Percentiles rank a stretch among this genome's conserved stretches.
phyloP scores from a whole-genome alignment of 129 eudicot species.

The Pittosporum tobira region DNA sequence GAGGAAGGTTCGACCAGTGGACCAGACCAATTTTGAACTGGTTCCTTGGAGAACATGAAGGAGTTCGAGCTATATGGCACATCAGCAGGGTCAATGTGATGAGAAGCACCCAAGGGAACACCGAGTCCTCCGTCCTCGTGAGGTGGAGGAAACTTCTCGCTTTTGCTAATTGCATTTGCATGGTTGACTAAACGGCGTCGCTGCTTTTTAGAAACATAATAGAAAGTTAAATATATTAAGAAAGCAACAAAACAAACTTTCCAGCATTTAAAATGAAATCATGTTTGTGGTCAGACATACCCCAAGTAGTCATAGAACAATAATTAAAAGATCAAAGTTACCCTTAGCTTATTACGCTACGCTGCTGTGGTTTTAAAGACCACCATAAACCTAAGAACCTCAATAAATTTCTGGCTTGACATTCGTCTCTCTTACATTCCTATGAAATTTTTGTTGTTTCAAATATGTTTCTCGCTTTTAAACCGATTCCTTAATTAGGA shows the following conservation, averaged over 20 bases:
- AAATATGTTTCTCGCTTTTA: background rate
- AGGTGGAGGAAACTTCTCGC: slow-evolving; percentile 85
- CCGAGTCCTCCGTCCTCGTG: slow-evolving; percentile 79
- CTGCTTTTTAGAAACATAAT: slow-evolving; percentile 19
- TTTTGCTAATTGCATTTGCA: slow-evolving; percentile 81
- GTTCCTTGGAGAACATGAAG: slow-evolving; percentile 49
- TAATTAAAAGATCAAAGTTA: no score
- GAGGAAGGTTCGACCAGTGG: slow-evolving; percentile 55
- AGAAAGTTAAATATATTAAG: background rate
- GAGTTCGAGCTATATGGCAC: slow-evolving; percentile 50
- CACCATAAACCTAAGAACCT: no score
- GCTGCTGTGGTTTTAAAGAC: no score
- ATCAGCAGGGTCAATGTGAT: slow-evolving; percentile 69
- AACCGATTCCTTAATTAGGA: no score
- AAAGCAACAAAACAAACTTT: background rate
- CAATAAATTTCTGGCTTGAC: background rate
- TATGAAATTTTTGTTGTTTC: background rate
- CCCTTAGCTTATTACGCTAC: no score
- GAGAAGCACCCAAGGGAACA: slow-evolving; percentile 72
- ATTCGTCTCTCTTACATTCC: background rate
- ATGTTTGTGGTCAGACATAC: no score
- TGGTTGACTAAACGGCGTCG: slow-evolving; percentile 64
- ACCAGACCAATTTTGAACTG: slow-evolving; percentile 69
- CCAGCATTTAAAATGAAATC: background rate
- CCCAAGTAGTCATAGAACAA: no score